Conservation (phyloP, 805 yeast genomes). For the Myxozyma sirexii region DNA sequence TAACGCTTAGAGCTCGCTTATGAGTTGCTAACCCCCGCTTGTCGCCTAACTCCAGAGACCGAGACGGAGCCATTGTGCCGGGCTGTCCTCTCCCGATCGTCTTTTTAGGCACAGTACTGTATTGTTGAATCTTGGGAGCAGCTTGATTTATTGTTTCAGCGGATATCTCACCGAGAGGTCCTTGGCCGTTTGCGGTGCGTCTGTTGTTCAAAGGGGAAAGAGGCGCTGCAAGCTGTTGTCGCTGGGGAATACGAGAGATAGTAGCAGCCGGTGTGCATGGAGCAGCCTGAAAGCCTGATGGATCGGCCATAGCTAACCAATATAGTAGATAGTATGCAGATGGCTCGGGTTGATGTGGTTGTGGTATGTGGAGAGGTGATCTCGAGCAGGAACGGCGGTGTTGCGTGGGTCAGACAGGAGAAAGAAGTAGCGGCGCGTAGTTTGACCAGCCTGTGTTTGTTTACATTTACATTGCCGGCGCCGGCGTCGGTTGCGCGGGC, state of each 20-base stretch:
- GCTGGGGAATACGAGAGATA: slow-evolving; percentile 27
- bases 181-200: neutral
- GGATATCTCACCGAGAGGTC: slow-evolving; percentile 13
- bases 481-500: slow-evolving; percentile 10
- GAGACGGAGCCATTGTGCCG: neutral
- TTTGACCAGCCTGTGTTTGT: neutral
- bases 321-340: no score
- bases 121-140: slow-evolving; percentile 19
- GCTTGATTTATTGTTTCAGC: slow-evolving; percentile 15
- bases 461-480: no score
- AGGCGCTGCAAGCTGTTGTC: slow-evolving; percentile 3
- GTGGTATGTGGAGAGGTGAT: no score
- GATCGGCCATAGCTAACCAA: neutral
- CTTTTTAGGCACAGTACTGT: neutral
- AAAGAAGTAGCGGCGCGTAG: neutral
- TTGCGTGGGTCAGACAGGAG: neutral
- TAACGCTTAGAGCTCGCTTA: neutral
- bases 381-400: neutral
- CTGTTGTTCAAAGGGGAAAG: slow-evolving; percentile 15
- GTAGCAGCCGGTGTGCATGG: slow-evolving; percentile 20
- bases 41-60: neutral
- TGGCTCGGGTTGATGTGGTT: no score
- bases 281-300: neutral
- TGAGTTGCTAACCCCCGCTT: neutral
- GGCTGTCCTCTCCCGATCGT: neutral